Evolutionary conservation across 805 yeast species (phyloP).

Genomic region (Yarrowia sp.): DNA sequence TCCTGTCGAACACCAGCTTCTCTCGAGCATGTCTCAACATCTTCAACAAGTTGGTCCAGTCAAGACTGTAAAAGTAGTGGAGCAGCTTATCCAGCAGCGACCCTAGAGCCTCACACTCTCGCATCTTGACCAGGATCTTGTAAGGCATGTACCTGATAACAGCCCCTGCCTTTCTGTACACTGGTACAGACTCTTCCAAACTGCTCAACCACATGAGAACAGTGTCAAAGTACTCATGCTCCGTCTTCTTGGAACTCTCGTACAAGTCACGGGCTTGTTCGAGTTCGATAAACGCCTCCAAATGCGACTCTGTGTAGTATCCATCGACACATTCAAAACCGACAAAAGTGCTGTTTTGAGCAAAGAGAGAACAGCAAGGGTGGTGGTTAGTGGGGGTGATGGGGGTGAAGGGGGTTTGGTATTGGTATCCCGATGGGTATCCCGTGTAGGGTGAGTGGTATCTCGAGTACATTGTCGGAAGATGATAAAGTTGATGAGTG

Average conservation of each 20-base stretch:
- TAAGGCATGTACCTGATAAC: background rate
- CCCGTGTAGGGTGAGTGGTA: background rate
- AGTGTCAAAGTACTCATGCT: background rate
- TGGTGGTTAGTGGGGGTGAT: background rate
- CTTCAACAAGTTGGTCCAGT: background rate
- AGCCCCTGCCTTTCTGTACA: background rate
- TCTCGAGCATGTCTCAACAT: background rate
- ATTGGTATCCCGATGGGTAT: background rate
- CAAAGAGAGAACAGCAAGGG: background rate
- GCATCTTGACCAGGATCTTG: background rate
- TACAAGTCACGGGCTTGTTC: background rate
- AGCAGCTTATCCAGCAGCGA: background rate
- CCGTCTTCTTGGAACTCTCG: background rate
- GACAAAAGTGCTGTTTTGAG: background rate
- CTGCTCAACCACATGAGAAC: background rate
- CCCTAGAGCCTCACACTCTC: background rate
- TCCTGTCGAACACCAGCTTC: background rate
- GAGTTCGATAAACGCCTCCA: background rate
- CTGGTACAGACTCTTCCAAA: background rate
- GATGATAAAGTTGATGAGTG: background rate
- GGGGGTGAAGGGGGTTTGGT: background rate
- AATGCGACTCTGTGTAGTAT: background rate
- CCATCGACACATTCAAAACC: background rate
- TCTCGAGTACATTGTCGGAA: background rate
- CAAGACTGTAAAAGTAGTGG: background rate